Evolutionary conservation across 495 filamentous ascomycete genomes (phyloP).

Genomic region (Gamarada debralockiae): DNA sequence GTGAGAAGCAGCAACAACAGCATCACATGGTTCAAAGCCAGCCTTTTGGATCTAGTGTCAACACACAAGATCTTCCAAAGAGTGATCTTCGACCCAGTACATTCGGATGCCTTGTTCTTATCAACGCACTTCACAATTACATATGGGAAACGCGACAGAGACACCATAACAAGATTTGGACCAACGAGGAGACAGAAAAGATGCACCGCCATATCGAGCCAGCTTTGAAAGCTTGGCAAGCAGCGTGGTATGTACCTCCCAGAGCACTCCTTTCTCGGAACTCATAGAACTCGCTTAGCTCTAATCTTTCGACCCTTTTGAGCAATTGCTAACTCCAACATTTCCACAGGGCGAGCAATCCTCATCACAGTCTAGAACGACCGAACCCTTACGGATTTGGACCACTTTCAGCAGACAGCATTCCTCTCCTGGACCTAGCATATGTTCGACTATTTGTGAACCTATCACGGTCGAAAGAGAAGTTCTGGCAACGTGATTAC

Average conservation of each 20-base stretch:
- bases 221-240: slow-evolving; percentile 90
- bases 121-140: slow-evolving; percentile 95
- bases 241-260: slow-evolving; percentile 64
- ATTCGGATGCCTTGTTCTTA: slow-evolving; percentile 89
- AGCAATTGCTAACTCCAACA: not conserved
- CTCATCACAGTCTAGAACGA: slow-evolving; percentile 51
- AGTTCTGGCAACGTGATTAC: slow-evolving; percentile 92
- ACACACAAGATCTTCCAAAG: slow-evolving; percentile 47
- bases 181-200: slow-evolving; percentile 83
- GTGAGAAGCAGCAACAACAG: slow-evolving; percentile 63
- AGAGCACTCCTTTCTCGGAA: not conserved
- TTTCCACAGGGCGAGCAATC: too few species aligned
- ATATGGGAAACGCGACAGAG: slow-evolving; percentile 96
- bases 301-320: not conserved
- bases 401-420: slow-evolving; percentile 88
- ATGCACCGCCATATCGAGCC: slow-evolving; percentile 98
- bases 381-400: slow-evolving; percentile 88
- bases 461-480: slow-evolving; percentile 84
- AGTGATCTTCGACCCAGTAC: slow-evolving; percentile 81
- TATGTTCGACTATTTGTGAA: slow-evolving; percentile 94
- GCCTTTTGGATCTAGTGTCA: slow-evolving; percentile 39
- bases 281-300: too few species aligned
- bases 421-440: slow-evolving; percentile 90
- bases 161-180: slow-evolving; percentile 89
- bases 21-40: slow-evolving; percentile 45